Base-by-base conservation (phyloP, 495 filamentous ascomycete species). In the Penicillium desertorum region DNA sequence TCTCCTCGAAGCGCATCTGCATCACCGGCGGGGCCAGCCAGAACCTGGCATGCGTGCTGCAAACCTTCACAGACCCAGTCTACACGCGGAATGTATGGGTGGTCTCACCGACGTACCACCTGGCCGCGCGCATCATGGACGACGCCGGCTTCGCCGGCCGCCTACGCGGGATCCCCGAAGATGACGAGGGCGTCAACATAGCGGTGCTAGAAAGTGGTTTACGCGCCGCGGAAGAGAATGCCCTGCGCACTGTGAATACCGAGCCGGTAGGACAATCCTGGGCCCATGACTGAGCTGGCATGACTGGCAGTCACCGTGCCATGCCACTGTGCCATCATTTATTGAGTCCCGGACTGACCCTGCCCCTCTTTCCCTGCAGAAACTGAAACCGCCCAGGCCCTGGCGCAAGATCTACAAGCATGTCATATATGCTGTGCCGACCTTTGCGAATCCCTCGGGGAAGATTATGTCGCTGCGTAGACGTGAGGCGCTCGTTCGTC, bases 21-120 rank as follows among this genome's bases (percentile, higher is more conserved):
- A 87, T 97, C 64, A 90, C 91, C 0, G 87, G 89, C 32, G 92
- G 85, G 14, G 92, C 92, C 3, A 85, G 79, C 49, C 90, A 93
- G 71, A 88, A 83, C 63, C 71, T 96, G 8, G 88, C 86, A 2
- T 85, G 80, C 59, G 71, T 92, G 3, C 74, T 97, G 27, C 80
- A 84, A 63, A 83, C 85, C 17, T 96, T 87, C 58, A 88, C 90
- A 0, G 91, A 95, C 64, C 88, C 90, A 0, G 67, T 76, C 2
- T 88, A 86, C 63, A 96, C 92, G 16, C 77, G 81, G 42, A 82
- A 79, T 62, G 82, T 95, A 22, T 96, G 91, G 87, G 76, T 89
- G 70, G 84, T 90, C 0, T 83, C 86, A 41, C 92, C 92, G 30
- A 86, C 86, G 19, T 97, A 96, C 63, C 87, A 86, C 65, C 76